Base-by-base conservation (phyloP, 345 rosid species). In the Rhizophora mangle region DNA sequence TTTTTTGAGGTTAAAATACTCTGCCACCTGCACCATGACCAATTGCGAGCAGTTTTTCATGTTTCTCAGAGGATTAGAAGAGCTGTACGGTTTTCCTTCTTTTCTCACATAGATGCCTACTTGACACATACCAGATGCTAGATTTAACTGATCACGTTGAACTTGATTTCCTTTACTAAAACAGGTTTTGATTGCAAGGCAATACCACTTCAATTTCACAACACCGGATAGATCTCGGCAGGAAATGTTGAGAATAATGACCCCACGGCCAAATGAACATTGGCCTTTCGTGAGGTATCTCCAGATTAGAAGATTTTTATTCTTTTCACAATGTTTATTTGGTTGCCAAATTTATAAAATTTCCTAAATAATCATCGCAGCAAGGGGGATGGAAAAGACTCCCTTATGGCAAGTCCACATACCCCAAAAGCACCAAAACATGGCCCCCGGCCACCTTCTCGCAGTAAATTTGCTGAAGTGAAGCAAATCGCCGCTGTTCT, bases 11-110 rank as follows among this genome's bases (percentile, higher is more conserved):
- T 94, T 63, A 91, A 88, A 76, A 84, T 91, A 68, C 87, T 94
- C 8, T 91, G 98, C 67, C 93, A 89, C 85, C 78, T 94, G 71
- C 98, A 94, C 64, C 97, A 94, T 85, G 98, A 94, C 80, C 93
- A 94, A 78, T 81, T 94, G 72, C 86, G 81, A 82, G 90, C 97
- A 3, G 95, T 85, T 69, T 94, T 94, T 75, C 98, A 94, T 80
- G 97, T 91, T 61, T 91, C 95, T 37, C 86, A 72, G 63, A 85
- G 89, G 75, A 81, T 91, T 74, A 87, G 96, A 76, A 85, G 63
- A 65, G 97, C 97, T 72, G 98, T 94, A 84, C 73, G 94, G 75
- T 52, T 78, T 70, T 64, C 13, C 62, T 66, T 55, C 55, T 61
- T 24, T 13, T 13, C 27, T 34, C 59, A 37, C 61, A 24, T 43